A percentile compares a stretch with the other conserved stretches of the same genome.
Conservation (phyloP, 306 rosid genomes). For the Clitoria ternatea region DNA sequence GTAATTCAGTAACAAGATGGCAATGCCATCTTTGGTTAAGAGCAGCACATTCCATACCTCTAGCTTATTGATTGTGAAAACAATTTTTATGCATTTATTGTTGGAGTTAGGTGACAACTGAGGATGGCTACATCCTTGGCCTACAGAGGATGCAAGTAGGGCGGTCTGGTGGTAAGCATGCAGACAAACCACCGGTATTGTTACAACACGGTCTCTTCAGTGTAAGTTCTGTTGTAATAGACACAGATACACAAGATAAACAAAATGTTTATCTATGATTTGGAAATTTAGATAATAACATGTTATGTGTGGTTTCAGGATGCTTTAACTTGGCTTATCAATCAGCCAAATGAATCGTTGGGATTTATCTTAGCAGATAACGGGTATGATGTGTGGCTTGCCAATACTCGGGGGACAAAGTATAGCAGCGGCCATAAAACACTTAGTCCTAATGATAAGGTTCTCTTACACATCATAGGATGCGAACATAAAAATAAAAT, state of each 20-base stretch:
- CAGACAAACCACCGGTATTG: constrained; percentile 45
- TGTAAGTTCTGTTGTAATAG: constrained; percentile 29
- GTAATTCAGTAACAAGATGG: no score
- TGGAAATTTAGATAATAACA: not conserved
- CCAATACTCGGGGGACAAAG: constrained; percentile 57
- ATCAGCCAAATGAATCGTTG: constrained; percentile 57
- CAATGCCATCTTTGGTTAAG: no score
- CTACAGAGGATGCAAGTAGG: constrained; percentile 53
- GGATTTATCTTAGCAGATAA: constrained; percentile 59
- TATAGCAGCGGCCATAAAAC: constrained; percentile 44
- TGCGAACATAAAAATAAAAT: no score
- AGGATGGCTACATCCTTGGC: constrained; percentile 60
- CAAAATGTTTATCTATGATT: no score
- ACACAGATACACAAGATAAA: no score
- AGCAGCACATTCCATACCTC: no score
- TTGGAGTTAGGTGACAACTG: constrained; percentile 43
- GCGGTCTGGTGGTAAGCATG: constrained; percentile 18
- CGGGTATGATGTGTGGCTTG: constrained; percentile 76
- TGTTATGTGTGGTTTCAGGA: constrained; percentile 32
- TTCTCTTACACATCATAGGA: constrained; percentile 11
- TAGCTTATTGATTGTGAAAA: no score
- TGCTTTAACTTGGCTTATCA: constrained; percentile 51
- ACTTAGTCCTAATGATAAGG: constrained; percentile 39
- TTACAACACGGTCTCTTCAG: constrained; percentile 56
- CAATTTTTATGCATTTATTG: not conserved